These are phyloP conservation scores for Fusarium paranaense DNA, from an alignment of 2,329 filamentous ascomycete species.

Conservation along the genomic window DNA sequence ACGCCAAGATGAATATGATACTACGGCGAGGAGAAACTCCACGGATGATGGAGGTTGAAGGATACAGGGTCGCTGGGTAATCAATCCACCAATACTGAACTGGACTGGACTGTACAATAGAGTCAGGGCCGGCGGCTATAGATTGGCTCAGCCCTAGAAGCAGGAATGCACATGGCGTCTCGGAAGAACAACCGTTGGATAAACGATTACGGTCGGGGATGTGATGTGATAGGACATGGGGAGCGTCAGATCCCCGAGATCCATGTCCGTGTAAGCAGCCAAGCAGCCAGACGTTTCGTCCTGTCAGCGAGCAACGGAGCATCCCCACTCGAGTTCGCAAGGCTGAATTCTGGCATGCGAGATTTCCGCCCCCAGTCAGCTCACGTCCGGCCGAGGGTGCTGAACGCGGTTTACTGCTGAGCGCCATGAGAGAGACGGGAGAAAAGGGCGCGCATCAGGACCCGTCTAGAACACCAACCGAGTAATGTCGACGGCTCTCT, in stretches of 20 bases:
- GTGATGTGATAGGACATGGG: background rate
- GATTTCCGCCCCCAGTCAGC: conserved; percentile 12
- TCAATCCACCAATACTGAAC: conserved; percentile 41
- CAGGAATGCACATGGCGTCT: conserved; percentile 43
- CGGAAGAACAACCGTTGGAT: conserved; percentile 27
- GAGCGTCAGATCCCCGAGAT: conserved; percentile 15
- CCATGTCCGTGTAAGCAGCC: conserved; percentile 18
- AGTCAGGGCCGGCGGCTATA: conserved; percentile 34
- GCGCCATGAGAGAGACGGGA: conserved; percentile 2
- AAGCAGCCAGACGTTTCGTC: conserved; percentile 2
- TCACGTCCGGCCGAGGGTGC: conserved; percentile 3
- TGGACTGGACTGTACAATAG: conserved; percentile 46
- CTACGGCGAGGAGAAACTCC: conserved; percentile 14
- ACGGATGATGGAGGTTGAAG: conserved; percentile 24
- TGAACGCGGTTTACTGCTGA: conserved; percentile 20
- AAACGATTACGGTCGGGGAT: background rate
- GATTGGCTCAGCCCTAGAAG: conserved; percentile 40
- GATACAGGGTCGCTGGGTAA: conserved; percentile 33
- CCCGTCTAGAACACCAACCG: conserved; percentile 19
- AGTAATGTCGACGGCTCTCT: conserved; percentile 2
- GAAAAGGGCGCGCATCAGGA: background rate
- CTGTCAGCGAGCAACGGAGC: background rate
- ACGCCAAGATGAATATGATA: conserved; percentile 18
- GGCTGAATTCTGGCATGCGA: conserved; percentile 18
- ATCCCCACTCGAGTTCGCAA: conserved; percentile 6